Evolutionary conservation across 371 early-diverging fungal species (phyloP).

Genomic region (Mortierella sp.): DNA sequence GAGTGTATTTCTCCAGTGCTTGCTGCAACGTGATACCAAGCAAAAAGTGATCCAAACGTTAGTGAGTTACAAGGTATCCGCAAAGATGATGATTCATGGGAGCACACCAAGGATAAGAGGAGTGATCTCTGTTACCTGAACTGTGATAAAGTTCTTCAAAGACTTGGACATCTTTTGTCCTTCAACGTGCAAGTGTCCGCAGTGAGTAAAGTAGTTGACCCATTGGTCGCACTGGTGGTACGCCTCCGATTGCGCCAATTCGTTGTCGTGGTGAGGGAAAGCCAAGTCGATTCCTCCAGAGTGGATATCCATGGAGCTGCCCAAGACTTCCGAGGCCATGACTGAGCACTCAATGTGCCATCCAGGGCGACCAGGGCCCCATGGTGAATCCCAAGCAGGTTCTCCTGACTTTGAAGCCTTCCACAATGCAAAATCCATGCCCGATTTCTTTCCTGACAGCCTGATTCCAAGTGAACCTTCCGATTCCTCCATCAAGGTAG

Average conservation of each 20-base stretch:
- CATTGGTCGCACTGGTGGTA: constrained; percentile 92
- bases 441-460: constrained; percentile 77
- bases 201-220: constrained; percentile 99
- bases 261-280: constrained; percentile 99
- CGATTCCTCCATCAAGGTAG: constrained; percentile 86
- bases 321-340: constrained; percentile 97
- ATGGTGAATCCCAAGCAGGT: constrained; percentile 96
- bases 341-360: constrained; percentile 99
- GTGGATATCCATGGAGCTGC: constrained; percentile 96
- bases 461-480: constrained; percentile 88
- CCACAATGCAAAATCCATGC: constrained; percentile 99
- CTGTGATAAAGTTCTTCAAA: constrained; percentile 99
- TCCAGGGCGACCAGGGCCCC: constrained; percentile 98
- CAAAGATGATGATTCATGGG: too few relatives aligned
- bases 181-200: constrained; percentile 99
- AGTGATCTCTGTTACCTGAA: constrained; percentile 61
- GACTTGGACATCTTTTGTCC: constrained; percentile 99
- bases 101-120: too few relatives aligned
- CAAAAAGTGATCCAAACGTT: background rate
- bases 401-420: constrained; percentile 97
- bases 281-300: constrained; percentile 98
- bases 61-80: too few relatives aligned
- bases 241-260: constrained; percentile 98
- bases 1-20: constrained; percentile 85
- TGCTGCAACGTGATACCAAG: constrained; percentile 59